Conservation (phyloP, 1,139 yeast species). For the Fermentozyma sake region DNA sequence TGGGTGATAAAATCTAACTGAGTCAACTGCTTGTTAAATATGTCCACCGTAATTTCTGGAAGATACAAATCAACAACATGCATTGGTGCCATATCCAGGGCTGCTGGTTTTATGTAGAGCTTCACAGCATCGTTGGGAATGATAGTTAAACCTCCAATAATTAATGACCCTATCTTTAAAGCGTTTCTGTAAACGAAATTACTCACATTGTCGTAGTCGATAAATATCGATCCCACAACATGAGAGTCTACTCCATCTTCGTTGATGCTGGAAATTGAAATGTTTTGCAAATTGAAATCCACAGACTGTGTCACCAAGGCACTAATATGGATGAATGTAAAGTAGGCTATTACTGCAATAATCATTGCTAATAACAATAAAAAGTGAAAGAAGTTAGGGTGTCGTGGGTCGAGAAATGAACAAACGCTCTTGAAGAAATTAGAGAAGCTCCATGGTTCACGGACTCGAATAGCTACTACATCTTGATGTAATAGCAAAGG, state of each 20-base stretch:
- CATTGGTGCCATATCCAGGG: constrained; percentile 11
- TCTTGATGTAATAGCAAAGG: background rate
- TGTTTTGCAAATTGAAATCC: constrained; percentile 14
- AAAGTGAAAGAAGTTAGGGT: constrained; percentile 12
- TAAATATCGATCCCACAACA: constrained; percentile 18
- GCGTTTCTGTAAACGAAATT: constrained; percentile 17
- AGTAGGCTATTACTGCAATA: constrained; percentile 13
- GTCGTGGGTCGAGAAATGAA: constrained; percentile 11
- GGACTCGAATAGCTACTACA: constrained; percentile 3
- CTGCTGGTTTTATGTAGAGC: constrained; percentile 18
- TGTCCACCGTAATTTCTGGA: constrained; percentile 21
- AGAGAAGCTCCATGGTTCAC: too few species aligned
- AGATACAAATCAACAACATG: constrained; percentile 24
- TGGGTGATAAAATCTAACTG: constrained; percentile 23
- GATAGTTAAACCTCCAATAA: constrained; percentile 22
- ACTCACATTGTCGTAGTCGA: constrained; percentile 22
- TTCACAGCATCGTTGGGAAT: constrained; percentile 19
- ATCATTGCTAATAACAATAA: constrained; percentile 13
- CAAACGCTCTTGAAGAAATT: too few species aligned
- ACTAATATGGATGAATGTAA: constrained; percentile 14
- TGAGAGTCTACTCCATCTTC: constrained; percentile 22
- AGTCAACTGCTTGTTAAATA: constrained; percentile 18
- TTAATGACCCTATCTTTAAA: constrained; percentile 16
- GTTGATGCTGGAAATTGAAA: constrained; percentile 17
- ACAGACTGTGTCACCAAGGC: constrained; percentile 14